Percentiles rank a stretch among this genome's conserved stretches.
phyloP scores from a whole-genome alignment of 1,284 basidiomycete species.

The Trichosporon sp. region DNA sequence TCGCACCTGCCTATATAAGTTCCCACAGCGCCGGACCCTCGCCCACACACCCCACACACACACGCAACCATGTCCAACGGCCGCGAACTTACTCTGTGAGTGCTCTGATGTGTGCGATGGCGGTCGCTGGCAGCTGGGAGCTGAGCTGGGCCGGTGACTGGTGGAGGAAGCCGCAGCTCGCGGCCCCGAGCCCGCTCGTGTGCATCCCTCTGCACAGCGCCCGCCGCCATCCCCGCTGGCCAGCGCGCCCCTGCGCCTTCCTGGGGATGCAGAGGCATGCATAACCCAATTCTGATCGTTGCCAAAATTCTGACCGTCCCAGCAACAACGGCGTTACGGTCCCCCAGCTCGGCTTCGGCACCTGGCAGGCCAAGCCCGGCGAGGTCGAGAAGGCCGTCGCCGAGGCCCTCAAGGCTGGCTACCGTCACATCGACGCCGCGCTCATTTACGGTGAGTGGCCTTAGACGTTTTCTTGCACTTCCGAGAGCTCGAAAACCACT shows the following conservation, averaged over 20 bases:
- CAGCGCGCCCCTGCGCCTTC: neutral
- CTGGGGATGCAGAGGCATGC: neutral
- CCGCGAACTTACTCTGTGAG: neutral
- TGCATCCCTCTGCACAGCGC: neutral
- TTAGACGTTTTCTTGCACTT: neutral
- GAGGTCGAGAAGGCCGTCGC: slow-evolving; percentile 55
- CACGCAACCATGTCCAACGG: neutral
- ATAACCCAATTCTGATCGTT: neutral
- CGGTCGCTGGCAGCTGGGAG: too few relatives aligned
- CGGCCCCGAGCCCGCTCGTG: neutral
- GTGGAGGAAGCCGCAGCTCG: too few relatives aligned
- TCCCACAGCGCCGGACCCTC: neutral
- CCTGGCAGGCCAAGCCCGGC: slow-evolving; percentile 70
- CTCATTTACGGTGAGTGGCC: slow-evolving; percentile 49
- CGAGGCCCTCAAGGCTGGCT: slow-evolving; percentile 10
- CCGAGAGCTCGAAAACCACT: neutral
- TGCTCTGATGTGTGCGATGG: neutral
- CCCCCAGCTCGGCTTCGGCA: slow-evolving; percentile 74
- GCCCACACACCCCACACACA: neutral
- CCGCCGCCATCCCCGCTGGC: neutral
- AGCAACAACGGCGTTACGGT: slow-evolving; percentile 45
- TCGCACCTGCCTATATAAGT: neutral
- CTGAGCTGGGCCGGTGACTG: too few relatives aligned
- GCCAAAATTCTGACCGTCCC: neutral
- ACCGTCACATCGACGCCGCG: slow-evolving; percentile 69